Conservation (phyloP, 1,139 yeast species). For the Candida smagusa region DNA sequence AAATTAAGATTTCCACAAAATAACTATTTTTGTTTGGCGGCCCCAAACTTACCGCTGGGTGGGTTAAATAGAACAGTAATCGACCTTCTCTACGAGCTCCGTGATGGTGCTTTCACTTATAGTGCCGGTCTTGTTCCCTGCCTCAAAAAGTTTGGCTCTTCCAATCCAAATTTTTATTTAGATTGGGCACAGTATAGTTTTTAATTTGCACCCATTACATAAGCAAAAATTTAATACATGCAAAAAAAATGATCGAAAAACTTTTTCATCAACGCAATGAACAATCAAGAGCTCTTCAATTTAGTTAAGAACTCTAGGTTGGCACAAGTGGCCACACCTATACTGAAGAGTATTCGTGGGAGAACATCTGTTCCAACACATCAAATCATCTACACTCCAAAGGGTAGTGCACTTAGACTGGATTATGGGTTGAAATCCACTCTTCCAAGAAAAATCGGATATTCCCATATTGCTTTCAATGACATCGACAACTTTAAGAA, state of each 20-base stretch:
- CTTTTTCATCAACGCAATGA: slow-evolving; percentile 15
- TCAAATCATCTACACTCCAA: slow-evolving; percentile 44
- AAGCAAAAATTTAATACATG: no score
- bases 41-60: no score
- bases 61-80: no score
- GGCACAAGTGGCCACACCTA: slow-evolving; percentile 47
- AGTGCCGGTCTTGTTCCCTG: no score
- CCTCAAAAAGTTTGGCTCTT: no score
- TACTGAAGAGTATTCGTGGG: slow-evolving; percentile 32
- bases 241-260: slow-evolving; percentile 1
- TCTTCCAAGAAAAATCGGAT: slow-evolving; percentile 43
- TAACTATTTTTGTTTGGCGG: no score
- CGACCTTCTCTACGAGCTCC: no score
- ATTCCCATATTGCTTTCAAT: slow-evolving; percentile 41
- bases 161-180: no score
- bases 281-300: slow-evolving; percentile 35
- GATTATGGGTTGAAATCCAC: slow-evolving; percentile 44
- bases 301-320: slow-evolving; percentile 42
- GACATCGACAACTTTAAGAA: slow-evolving; percentile 42
- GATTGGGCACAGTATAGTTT: no score
- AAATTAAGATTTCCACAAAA: no score
- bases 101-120: no score
- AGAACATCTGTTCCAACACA: slow-evolving; percentile 37
- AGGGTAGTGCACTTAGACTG: slow-evolving; percentile 40
- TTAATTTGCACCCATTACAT: no score